These are phyloP conservation scores for Scytalidium lignicola DNA, from an alignment of 2,329 filamentous ascomycete species.

Conservation along the genomic window DNA sequence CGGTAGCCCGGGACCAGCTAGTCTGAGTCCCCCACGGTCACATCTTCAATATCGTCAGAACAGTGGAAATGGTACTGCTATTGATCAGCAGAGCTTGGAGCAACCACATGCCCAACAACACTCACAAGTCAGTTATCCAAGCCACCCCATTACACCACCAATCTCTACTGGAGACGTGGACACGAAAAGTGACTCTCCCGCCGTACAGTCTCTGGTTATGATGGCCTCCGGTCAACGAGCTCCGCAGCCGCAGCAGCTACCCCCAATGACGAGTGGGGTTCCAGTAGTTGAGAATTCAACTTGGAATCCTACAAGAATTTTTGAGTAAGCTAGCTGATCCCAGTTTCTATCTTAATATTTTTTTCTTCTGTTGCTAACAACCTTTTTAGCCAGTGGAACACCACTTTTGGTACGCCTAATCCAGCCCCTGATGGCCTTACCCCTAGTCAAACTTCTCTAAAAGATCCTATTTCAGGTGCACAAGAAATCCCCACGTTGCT, in stretches of 20 bases:
- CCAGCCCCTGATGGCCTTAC: slow-evolving; percentile 27
- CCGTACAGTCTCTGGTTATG: slow-evolving; percentile 67
- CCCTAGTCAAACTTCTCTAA: slow-evolving; percentile 30
- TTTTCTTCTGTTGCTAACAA: slow-evolving; percentile 21
- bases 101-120: slow-evolving; percentile 44
- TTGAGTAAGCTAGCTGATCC: slow-evolving; percentile 66
- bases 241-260: slow-evolving; percentile 47
- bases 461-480: slow-evolving; percentile 27
- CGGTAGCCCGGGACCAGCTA: slow-evolving; percentile 56
- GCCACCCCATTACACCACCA: slow-evolving; percentile 74
- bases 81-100: slow-evolving; percentile 43
- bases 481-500: slow-evolving; percentile 43
- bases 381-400: slow-evolving; percentile 77
- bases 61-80: slow-evolving; percentile 12
- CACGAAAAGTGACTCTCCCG: slow-evolving; percentile 71
- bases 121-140: slow-evolving; percentile 60
- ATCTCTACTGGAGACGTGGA: slow-evolving; percentile 66
- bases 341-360: background rate
- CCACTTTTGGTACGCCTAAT: slow-evolving; percentile 68
- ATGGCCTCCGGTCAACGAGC: slow-evolving; percentile 48
- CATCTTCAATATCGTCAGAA: slow-evolving; percentile 23
- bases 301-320: slow-evolving; percentile 85
- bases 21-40: slow-evolving; percentile 16
- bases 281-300: slow-evolving; percentile 56
- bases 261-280: slow-evolving; percentile 50